Base-by-base conservation (phyloP, 257 asterid species). In the Petunia secreta region DNA sequence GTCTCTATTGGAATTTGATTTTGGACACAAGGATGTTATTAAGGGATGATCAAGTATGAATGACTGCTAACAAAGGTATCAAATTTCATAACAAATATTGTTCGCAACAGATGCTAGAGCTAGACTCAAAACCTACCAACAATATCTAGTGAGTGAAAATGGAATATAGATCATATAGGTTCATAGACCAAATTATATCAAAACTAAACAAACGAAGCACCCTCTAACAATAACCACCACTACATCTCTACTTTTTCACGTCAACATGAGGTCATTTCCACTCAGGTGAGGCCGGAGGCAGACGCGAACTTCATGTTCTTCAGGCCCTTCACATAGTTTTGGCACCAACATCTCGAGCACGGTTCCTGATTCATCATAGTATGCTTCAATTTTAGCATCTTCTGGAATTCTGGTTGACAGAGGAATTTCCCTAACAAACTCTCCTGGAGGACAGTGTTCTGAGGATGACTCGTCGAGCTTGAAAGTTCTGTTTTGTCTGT, bases 361-460 rank as follows among this genome's bases (percentile, higher is more conserved):
- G 0, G 93, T 89, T 65, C 98, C 98, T 16, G 92, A 86, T 41
- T 93, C 97, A 41, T 95, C 98, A 40, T 89, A 93, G 66, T 93
- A 93, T 0, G 98, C 98, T 84, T 94, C 98, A 1, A 93, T 92
- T 34, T 89, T 91, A 5, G 97, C 98, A 58, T 91, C 97, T 87
- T 94, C 98, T 2, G 98, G 98, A 7, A 95, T 95, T 6, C 98
- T 89, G 63, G 97, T 93, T 5, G 97, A 85, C 3, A 95, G 98
- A 8, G 89, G 91, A 13, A 95, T 91, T 78, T 95, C 98, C 58
- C 98, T 79, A 2, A 95, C 89, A 60, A 95, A 95, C 75, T 95
- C 98, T n/a, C 98, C 98, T 0, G 97, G 93, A 0, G 98, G 98
- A 83, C 98, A 93, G 86, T 95, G 98, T 82, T 95, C 98, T 0